phyloP scores from a whole-genome alignment of 129 eudicot species.

The Flaveria ramosissima region DNA sequence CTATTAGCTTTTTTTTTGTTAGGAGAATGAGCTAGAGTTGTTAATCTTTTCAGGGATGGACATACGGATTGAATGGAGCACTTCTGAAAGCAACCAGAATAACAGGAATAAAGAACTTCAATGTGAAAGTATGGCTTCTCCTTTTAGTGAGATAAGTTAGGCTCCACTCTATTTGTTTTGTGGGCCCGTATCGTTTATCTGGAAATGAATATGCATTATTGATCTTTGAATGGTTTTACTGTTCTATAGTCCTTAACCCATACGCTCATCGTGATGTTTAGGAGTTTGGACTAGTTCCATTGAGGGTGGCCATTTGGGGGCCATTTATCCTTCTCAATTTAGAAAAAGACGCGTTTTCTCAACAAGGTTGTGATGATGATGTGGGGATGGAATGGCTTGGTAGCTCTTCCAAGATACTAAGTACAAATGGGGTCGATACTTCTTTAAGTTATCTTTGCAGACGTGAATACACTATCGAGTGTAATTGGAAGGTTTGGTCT shows the following conservation, averaged over 20 bases:
- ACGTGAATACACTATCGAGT: conserved; percentile 79
- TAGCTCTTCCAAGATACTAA: conserved; percentile 60
- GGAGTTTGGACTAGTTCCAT: conserved; percentile 88
- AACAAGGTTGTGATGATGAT: conserved; percentile 32
- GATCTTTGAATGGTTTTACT: neutral
- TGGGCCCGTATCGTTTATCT: neutral
- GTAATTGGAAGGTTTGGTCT: conserved; percentile 90
- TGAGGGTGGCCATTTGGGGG: conserved; percentile 80
- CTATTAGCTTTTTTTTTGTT: neutral
- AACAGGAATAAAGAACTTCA: conserved; percentile 81
- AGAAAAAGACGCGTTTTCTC: conserved; percentile 30
- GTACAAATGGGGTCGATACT: conserved; percentile 62
- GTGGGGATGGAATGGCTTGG: conserved; percentile 90
- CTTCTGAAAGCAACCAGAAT: conserved; percentile 83
- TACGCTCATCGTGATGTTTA: conserved; percentile 33
- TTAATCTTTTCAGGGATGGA: conserved; percentile 77
- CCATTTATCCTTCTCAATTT: conserved; percentile 81
- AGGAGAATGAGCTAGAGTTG: neutral
- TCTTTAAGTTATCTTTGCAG: conserved; percentile 71
- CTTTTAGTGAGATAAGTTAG: neutral
- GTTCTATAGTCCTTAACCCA: neutral
- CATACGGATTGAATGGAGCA: conserved; percentile 78
- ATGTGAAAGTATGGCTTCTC: conserved; percentile 50
- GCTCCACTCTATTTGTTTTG: neutral
- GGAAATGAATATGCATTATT: neutral